These are phyloP conservation scores for Asterionellopsis glacialis DNA, from an alignment of 108 stramenopile species.

Conservation along the genomic window DNA sequence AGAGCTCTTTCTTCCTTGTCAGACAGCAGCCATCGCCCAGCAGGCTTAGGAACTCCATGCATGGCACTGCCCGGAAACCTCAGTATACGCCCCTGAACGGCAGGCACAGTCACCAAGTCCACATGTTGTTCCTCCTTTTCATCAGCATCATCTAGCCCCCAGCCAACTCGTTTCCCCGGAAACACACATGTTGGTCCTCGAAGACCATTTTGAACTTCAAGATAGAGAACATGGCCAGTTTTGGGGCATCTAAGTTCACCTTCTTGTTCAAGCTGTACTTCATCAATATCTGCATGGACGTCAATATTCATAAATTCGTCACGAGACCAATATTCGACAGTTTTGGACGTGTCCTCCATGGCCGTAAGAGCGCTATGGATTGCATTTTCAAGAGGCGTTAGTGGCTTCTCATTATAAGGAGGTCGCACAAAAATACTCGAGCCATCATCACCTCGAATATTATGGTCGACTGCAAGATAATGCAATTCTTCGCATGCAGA, in stretches of 20 bases:
- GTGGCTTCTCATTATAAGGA: constrained; percentile 6
- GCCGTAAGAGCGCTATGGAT: constrained; percentile 31
- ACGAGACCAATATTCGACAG: constrained; percentile 64
- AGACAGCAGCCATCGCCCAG: constrained; percentile 40
- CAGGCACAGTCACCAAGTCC: constrained; percentile 43
- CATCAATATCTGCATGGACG: constrained; percentile 64
- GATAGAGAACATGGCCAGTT: constrained; percentile 48
- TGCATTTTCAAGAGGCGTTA: constrained; percentile 55
- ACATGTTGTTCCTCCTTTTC: constrained; percentile 9
- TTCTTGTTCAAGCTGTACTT: constrained; percentile 39
- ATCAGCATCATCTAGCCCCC: constrained; percentile 7
- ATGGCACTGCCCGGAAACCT: constrained; percentile 52
- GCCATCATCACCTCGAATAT: constrained; percentile 7
- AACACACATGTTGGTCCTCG: constrained; percentile 37
- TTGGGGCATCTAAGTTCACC: constrained; percentile 37
- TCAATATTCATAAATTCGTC: constrained; percentile 55
- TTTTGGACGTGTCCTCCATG: constrained; percentile 29
- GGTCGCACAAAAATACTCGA: constrained; percentile 28
- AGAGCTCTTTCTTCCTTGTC: constrained; percentile 5
- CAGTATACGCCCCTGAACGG: constrained; percentile 43
- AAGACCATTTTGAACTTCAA: constrained; percentile 20
- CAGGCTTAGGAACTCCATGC: constrained; percentile 61
- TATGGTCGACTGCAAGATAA: constrained; percentile 24
- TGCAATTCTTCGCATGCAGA: constrained; percentile 28
- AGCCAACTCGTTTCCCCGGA: constrained; percentile 11